Base-by-base conservation (phyloP, 1,284 basidiomycete species). In the Moniliophthora roreri region DNA sequence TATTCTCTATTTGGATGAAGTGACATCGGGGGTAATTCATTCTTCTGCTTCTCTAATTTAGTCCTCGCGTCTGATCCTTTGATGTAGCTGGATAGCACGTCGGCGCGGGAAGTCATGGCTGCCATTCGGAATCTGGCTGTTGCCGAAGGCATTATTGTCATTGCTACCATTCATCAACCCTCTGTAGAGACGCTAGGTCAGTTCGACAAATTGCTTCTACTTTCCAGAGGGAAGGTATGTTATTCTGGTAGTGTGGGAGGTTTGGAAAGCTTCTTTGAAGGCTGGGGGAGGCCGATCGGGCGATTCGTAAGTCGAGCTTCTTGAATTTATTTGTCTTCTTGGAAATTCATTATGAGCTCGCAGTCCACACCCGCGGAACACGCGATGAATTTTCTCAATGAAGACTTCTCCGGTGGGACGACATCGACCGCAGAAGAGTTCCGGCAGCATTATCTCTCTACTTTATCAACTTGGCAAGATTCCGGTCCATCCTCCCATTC, bases 111-210 rank as follows among this genome's bases (percentile, higher is more conserved):
- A 51, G 77, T 87, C 21, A 67, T 78, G 60, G 60, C 68, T n/a
- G 68, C 85, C 23, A 77, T 76, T 28, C 71, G 79, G 8, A 69
- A 77, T 15, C 70, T 74, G 1, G 69, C 73, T 0, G 55, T 68
- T 15, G 63, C 66, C 15, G 72, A 73, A 58, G 70, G 70, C 9
- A 86, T 85, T 26, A 79, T 85, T 24, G 77, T 87, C 38, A 74
- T 86, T 32, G 83, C 81, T 3, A 79, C 77, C n/a, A 85, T 85
- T 54, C 83, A 87, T 64, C 84, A 84, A 64, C 84, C 82, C 1
- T 76, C 74, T 15, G 77, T 79, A 24, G 78, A 80, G 37, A 77
- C 82, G 0, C 78, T 84, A 54, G 71, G 80, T 16, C 70, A 80
- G 10, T 88, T 88, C 66, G 78, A 79, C 49, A 74, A 78, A 45